Evolutionary conservation across 495 filamentous ascomycete species (phyloP).

Genomic region (Tuber umbilicatum): DNA sequence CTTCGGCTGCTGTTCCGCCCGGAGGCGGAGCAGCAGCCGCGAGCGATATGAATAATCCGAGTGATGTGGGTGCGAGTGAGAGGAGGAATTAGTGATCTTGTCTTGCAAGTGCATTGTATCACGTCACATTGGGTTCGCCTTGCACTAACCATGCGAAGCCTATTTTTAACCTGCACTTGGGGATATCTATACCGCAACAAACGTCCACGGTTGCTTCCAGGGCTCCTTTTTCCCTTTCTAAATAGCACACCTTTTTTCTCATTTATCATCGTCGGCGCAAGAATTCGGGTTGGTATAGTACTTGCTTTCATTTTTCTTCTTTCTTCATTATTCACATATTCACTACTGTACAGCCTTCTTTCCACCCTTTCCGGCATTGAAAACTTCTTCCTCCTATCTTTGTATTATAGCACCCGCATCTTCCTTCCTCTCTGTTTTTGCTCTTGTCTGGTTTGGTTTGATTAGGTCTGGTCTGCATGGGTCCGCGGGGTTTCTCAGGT

Average conservation of each 20-base stretch:
- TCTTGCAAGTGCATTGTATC: neutral
- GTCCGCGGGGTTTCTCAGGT: neutral
- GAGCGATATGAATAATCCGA: neutral
- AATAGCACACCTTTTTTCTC: neutral
- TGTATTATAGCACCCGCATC: neutral
- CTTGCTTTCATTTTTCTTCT: neutral
- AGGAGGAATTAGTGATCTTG: neutral
- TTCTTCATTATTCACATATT: neutral
- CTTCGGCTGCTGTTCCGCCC: neutral
- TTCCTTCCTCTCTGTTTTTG: neutral
- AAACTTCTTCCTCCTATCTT: neutral
- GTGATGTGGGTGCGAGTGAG: neutral
- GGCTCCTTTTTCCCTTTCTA: neutral
- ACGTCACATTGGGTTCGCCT: neutral
- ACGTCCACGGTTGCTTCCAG: neutral
- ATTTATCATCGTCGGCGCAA: neutral
- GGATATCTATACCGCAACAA: neutral
- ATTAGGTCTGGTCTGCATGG: conserved; percentile 1
- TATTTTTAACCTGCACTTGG: neutral
- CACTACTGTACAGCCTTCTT: neutral
- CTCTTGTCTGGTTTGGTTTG: neutral
- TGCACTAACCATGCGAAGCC: neutral
- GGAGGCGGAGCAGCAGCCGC: neutral
- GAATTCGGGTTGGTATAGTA: neutral
- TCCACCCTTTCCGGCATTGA: neutral